Conservation (phyloP, 768 basidiomycete species). For the Chalciporus chontae region DNA sequence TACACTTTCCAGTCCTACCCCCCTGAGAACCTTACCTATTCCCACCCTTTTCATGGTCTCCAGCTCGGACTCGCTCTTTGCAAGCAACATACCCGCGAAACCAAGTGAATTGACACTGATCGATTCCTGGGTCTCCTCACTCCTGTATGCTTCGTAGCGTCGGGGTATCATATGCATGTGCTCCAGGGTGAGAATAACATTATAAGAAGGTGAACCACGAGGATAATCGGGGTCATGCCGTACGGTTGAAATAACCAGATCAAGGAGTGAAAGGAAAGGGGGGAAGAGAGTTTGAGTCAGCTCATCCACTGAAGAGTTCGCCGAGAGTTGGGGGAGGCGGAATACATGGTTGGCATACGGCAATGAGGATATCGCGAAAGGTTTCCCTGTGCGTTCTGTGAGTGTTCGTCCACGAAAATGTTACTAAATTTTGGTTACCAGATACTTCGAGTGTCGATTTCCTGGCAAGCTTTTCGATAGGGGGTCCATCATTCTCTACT, state of each 20-base stretch:
- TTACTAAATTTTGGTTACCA: slow-evolving; percentile 9
- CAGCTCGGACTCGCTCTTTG: slow-evolving; percentile 77
- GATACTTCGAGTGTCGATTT: slow-evolving; percentile 49
- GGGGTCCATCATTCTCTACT: slow-evolving; percentile 59
- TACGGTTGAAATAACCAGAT: slow-evolving; percentile 70
- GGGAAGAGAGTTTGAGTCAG: slow-evolving; percentile 51
- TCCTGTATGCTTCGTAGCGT: slow-evolving; percentile 51
- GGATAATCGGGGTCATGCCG: slow-evolving; percentile 65
- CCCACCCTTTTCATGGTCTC: slow-evolving; percentile 63
- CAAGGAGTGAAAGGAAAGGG: slow-evolving; percentile 70
- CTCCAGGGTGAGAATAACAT: slow-evolving; percentile 74
- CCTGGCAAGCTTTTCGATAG: slow-evolving; percentile 70
- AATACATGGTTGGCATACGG: slow-evolving; percentile 81
- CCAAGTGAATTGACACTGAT: slow-evolving; percentile 84
- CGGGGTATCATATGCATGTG: slow-evolving; percentile 89
- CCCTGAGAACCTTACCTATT: slow-evolving; percentile 57
- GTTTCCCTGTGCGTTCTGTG: slow-evolving; percentile 47
- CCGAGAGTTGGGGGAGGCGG: slow-evolving; percentile 38
- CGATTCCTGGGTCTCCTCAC: slow-evolving; percentile 50
- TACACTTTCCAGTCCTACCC: slow-evolving; percentile 63
- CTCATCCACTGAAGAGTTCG: slow-evolving; percentile 30
- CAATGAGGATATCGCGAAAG: slow-evolving; percentile 63
- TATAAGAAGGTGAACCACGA: slow-evolving; percentile 70
- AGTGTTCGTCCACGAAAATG: neutral
- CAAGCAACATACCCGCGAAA: slow-evolving; percentile 86